Percentiles rank a stretch among this genome's conserved stretches.
Evolutionary conservation across 306 rosid species (phyloP).

Genomic region (Dryas alaskensis): DNA sequence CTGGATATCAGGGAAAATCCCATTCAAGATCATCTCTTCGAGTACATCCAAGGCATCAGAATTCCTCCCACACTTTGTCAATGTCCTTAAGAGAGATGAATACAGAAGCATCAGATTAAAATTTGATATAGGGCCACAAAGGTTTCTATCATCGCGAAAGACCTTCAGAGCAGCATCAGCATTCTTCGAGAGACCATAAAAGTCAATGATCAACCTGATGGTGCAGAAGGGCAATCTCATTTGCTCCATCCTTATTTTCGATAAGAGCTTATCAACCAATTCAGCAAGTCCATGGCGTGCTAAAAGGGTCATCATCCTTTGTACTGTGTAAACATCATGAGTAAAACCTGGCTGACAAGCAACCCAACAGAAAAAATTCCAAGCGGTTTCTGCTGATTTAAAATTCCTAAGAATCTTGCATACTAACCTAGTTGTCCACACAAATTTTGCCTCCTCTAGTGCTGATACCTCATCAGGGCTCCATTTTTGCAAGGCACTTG

Average conservation of each 20-base stretch:
- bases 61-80: slow-evolving; percentile 65
- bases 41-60: slow-evolving; percentile 57
- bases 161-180: slow-evolving; percentile 80
- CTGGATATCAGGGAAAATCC: slow-evolving; percentile 68
- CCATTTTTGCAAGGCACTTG: slow-evolving; percentile 64
- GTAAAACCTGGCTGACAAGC: slow-evolving; percentile 67
- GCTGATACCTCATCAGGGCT: slow-evolving; percentile 58
- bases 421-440: slow-evolving; percentile 74
- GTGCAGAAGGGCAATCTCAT: slow-evolving; percentile 73
- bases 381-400: slow-evolving; percentile 63
- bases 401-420: slow-evolving; percentile 71
- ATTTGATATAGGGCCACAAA: slow-evolving; percentile 59
- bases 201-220: slow-evolving; percentile 64
- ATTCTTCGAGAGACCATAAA: slow-evolving; percentile 70
- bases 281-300: slow-evolving; percentile 62
- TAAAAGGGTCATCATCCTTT: slow-evolving; percentile 62
- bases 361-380: slow-evolving; percentile 87
- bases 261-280: slow-evolving; percentile 60
- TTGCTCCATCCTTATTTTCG: slow-evolving; percentile 64
- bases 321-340: slow-evolving; percentile 72
- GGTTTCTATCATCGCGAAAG: slow-evolving; percentile 49
- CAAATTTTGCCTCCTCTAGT: slow-evolving; percentile 59
- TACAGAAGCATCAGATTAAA: slow-evolving; percentile 61
- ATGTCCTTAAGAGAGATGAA: slow-evolving; percentile 68
- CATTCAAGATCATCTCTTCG: slow-evolving; percentile 71